A percentile compares a stretch with the other conserved stretches of the same genome.
Conservation (phyloP, 805 yeast species). For the Saturnispora besseyi region DNA sequence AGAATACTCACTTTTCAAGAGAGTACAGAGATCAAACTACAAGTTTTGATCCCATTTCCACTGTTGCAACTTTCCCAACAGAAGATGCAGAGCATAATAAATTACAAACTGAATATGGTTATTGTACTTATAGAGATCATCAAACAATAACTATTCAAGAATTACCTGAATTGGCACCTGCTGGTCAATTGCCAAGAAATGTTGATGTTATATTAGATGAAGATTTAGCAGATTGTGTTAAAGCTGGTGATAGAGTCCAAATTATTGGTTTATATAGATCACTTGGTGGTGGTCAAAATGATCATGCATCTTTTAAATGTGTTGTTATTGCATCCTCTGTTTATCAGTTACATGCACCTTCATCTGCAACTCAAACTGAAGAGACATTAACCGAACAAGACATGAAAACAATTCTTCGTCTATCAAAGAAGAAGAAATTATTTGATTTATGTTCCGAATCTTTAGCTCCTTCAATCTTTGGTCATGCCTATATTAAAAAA, state of each 20-base stretch:
- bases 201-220: conserved; percentile 90
- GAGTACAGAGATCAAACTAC: conserved; percentile 92
- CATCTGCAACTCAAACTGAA: conserved; percentile 55
- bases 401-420: conserved; percentile 73
- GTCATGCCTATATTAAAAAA: conserved; percentile 82
- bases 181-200: conserved; percentile 93
- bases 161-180: conserved; percentile 96
- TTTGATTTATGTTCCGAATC: conserved; percentile 77
- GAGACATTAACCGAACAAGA: conserved; percentile 73
- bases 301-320: conserved; percentile 65
- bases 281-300: conserved; percentile 63
- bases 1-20: conserved; percentile 79
- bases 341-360: conserved; percentile 79
- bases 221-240: conserved; percentile 82
- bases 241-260: conserved; percentile 95
- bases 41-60: conserved; percentile 72
- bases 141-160: conserved; percentile 92
- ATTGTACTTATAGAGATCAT: conserved; percentile 85
- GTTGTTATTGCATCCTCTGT: conserved; percentile 84
- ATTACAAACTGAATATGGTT: conserved; percentile 84
- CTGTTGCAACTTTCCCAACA: conserved; percentile 84
- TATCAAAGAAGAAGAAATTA: conserved; percentile 61
- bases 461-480: conserved; percentile 92
- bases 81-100: conserved; percentile 90
- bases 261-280: conserved; percentile 91